Base-by-base conservation (phyloP, 768 basidiomycete genomes). In the Mycena pura region DNA sequence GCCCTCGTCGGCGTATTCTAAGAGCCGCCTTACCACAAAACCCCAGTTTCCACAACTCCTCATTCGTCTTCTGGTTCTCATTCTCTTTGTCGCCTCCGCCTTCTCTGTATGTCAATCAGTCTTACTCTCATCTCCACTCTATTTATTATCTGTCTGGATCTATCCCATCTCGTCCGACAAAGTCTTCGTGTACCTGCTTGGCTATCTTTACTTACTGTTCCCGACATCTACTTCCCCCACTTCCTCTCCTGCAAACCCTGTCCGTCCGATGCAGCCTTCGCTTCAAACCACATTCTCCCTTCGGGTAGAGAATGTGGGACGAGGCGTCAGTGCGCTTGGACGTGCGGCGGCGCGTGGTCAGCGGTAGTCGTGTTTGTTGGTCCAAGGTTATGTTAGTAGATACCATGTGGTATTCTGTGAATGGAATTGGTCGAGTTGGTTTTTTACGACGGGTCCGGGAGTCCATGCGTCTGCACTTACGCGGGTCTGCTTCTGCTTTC, bases 111-210 rank as follows among this genome's bases (percentile, higher is more conserved):
- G 41, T 65, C 60, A 58, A 61, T 62, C 49, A 41, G 50, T 62
- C 60, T 62, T 60, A 51, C 60, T 61, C 32, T 50, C 54, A 56
- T 62, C 43, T 52, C 64, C 63, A 62, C 59, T 67, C 60, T 69
- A 66, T 63, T 34, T 63, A 54, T 69, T 59, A 53, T 55, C 57
- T 60, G 49, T 62, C 57, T 55, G 45, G 43, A 44, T 44, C 48
- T 24, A 38, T 58, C 46, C 48, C 46, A 49, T n/a, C 34, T 29
- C 34, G 24, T 19, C 31, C 28, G 21, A 47, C 46, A 11, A 34
- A 40, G 24, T 25, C 29, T 31, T 53, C 53, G 9, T 45, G 19
- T 38, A 49, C 38, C 40, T 27, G 29, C 41, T 39, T 53, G 57
- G 36, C 28, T 40, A 27, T n/a, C 14, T 53, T 51, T 49, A 53